Conservation (phyloP, 2,329 filamentous ascomycete genomes). For the Pseudogymnoascus pannorum region DNA sequence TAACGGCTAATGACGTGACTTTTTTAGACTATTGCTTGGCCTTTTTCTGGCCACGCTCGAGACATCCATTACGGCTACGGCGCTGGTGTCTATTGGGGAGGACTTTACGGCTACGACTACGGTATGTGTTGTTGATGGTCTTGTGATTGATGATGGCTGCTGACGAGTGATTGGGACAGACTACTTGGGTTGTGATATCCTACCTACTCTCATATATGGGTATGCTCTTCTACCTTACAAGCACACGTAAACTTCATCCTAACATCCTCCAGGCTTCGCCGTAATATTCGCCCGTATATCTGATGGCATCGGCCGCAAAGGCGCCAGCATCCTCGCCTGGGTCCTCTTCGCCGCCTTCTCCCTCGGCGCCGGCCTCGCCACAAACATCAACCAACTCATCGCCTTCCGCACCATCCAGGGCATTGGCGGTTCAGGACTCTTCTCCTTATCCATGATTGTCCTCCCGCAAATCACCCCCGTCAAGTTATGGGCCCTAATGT, state of each 20-base stretch:
- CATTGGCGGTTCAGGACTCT: slow-evolving; percentile 31
- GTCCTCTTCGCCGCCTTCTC: slow-evolving; percentile 50
- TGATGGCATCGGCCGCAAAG: slow-evolving; percentile 47
- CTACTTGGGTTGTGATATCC: background rate
- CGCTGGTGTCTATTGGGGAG: slow-evolving; percentile 45
- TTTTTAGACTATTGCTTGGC: slow-evolving; percentile 40
- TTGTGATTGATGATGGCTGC: background rate
- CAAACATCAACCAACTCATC: slow-evolving; percentile 35
- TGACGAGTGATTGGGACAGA: background rate
- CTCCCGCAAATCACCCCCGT: slow-evolving; percentile 43
- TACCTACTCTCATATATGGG: background rate
- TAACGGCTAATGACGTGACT: background rate
- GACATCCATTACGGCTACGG: slow-evolving; percentile 53
- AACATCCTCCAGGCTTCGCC: slow-evolving; percentile 36
- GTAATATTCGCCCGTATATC: slow-evolving; percentile 48
- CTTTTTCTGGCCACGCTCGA: slow-evolving; percentile 55
- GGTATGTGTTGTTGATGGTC: background rate
- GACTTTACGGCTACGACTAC: slow-evolving; percentile 34
- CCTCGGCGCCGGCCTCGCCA: slow-evolving; percentile 44
- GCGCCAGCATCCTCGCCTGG: slow-evolving; percentile 44
- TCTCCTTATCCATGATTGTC: slow-evolving; percentile 17
- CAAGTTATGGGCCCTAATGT: slow-evolving; percentile 37
- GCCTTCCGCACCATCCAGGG: slow-evolving; percentile 22
- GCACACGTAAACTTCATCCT: too few relatives aligned
- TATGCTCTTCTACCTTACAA: background rate